Evolutionary conservation across 345 rosid genomes (phyloP).

Genomic region (Boechera stricta): DNA sequence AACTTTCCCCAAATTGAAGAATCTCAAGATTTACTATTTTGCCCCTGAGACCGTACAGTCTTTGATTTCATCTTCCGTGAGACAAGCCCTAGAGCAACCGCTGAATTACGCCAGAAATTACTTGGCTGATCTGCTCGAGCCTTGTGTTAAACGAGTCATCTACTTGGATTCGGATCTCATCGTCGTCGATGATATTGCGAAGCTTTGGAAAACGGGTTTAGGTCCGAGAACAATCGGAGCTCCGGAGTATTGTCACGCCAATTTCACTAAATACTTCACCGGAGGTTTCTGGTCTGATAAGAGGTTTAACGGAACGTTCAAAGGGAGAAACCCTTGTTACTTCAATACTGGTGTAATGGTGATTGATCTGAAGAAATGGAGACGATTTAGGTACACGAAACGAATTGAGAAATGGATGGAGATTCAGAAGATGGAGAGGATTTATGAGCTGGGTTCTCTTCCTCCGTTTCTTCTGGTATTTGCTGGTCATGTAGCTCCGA

Average conservation of each 20-base stretch:
- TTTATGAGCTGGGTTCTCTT: slow-evolving; percentile 71
- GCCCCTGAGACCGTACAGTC: slow-evolving; percentile 45
- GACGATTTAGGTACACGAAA: slow-evolving; percentile 51
- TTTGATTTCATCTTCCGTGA: slow-evolving; percentile 63
- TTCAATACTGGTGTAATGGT: slow-evolving; percentile 88
- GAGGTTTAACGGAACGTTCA: slow-evolving; percentile 39
- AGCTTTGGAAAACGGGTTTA: slow-evolving; percentile 55
- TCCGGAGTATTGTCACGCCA: slow-evolving; percentile 67
- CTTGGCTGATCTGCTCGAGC: slow-evolving; percentile 60
- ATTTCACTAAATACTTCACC: slow-evolving; percentile 60
- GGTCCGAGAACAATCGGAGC: slow-evolving; percentile 61
- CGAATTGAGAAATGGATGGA: slow-evolving; percentile 70
- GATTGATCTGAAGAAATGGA: slow-evolving; percentile 69
- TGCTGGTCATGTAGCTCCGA: slow-evolving; percentile 60
- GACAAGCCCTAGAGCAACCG: slow-evolving; percentile 69
- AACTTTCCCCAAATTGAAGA: slow-evolving; percentile 57
- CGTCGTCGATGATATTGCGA: slow-evolving; percentile 60
- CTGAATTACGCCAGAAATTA: slow-evolving; percentile 72
- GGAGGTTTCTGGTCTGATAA: slow-evolving; percentile 58
- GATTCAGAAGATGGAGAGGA: slow-evolving; percentile 62
- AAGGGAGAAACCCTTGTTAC: slow-evolving; percentile 57
- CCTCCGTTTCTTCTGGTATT: slow-evolving; percentile 72
- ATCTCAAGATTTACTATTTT: slow-evolving; percentile 56
- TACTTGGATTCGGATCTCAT: slow-evolving; percentile 69
- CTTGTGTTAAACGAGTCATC: slow-evolving; percentile 56